These are phyloP conservation scores for Podosphaera xanthii DNA, from an alignment of 2,329 filamentous ascomycete genomes.

Conservation along the genomic window DNA sequence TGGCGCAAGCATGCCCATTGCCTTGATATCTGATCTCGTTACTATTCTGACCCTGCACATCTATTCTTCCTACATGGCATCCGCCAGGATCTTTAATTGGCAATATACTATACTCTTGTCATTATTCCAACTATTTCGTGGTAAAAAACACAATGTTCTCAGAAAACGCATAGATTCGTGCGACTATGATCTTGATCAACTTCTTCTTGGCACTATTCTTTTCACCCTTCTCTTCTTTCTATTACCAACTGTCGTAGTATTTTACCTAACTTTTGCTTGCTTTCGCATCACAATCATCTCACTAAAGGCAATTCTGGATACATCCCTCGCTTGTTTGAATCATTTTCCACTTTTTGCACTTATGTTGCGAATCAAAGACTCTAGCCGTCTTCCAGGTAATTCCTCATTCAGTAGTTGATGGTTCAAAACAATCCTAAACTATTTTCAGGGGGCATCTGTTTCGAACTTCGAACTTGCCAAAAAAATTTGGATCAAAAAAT, in stretches of 20 bases:
- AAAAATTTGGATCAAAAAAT: neutral
- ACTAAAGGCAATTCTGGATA: conserved; percentile 78
- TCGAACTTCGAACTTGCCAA: conserved; percentile 63
- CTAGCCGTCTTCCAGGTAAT: conserved; percentile 60
- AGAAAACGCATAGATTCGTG: conserved; percentile 96
- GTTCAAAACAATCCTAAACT: conserved; percentile 5
- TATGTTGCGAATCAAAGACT: conserved; percentile 90
- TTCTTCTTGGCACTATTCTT: conserved; percentile 84
- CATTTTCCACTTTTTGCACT: conserved; percentile 94
- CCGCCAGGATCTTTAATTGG: conserved; percentile 94
- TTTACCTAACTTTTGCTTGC: conserved; percentile 88
- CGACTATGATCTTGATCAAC: conserved; percentile 93
- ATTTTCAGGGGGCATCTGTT: conserved; percentile 51
- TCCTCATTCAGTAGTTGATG: conserved; percentile 1
- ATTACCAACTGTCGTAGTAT: conserved; percentile 82
- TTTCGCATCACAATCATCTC: conserved; percentile 89
- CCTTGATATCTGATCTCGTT: conserved; percentile 80
- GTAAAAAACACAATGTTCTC: conserved; percentile 92
- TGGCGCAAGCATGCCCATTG: conserved; percentile 90
- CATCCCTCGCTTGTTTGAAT: conserved; percentile 76
- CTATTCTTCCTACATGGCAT: conserved; percentile 93
- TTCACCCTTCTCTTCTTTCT: conserved; percentile 92
- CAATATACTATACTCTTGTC: conserved; percentile 91
- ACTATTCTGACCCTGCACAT: conserved; percentile 87
- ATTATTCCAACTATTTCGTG: conserved; percentile 94